phyloP scores from a whole-genome alignment of 208 protist species.

The Acanthamoeba lenticulata region DNA sequence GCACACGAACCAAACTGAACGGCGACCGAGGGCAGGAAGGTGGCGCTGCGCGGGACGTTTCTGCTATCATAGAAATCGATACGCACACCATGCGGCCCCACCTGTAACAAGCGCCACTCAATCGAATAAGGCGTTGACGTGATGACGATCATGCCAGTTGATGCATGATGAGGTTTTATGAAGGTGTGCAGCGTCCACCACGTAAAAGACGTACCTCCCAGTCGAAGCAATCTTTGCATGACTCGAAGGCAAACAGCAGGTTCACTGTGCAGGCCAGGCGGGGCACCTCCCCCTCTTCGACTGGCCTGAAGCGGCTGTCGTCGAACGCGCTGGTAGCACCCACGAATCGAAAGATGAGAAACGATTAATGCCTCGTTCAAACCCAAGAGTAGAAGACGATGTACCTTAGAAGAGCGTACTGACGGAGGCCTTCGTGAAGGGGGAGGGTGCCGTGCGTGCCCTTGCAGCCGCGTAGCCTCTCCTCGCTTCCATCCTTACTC shows the following conservation, averaged over 20 bases:
- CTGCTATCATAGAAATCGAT: slow-evolving; percentile 27
- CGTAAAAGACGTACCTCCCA: background rate
- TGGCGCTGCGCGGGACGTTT: background rate
- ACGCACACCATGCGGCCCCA: background rate
- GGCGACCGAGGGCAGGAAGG: slow-evolving; percentile 28
- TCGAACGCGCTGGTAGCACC: slow-evolving; percentile 12
- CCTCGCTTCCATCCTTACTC: slow-evolving; percentile 14
- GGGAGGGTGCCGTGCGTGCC: slow-evolving; percentile 36
- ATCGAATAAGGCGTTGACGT: too few species aligned
- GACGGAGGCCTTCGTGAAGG: slow-evolving; percentile 18
- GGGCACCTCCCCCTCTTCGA: background rate
- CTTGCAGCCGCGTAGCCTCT: slow-evolving; percentile 14
- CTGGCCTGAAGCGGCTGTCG: background rate
- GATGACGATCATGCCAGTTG: too few species aligned
- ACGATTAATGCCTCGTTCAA: background rate
- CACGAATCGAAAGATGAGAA: background rate
- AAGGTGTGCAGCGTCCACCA: background rate
- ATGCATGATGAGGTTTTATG: too few species aligned
- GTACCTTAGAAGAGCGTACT: slow-evolving; percentile 21
- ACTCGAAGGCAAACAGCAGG: slow-evolving; percentile 48
- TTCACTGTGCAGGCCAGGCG: slow-evolving; percentile 32
- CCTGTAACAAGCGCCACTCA: background rate
- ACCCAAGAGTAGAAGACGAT: too few species aligned
- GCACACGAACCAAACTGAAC: background rate
- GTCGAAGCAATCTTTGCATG: slow-evolving; percentile 5